These are phyloP conservation scores for Verticillium klebahnii DNA, from an alignment of 2,329 filamentous ascomycete genomes.

Conservation along the genomic window DNA sequence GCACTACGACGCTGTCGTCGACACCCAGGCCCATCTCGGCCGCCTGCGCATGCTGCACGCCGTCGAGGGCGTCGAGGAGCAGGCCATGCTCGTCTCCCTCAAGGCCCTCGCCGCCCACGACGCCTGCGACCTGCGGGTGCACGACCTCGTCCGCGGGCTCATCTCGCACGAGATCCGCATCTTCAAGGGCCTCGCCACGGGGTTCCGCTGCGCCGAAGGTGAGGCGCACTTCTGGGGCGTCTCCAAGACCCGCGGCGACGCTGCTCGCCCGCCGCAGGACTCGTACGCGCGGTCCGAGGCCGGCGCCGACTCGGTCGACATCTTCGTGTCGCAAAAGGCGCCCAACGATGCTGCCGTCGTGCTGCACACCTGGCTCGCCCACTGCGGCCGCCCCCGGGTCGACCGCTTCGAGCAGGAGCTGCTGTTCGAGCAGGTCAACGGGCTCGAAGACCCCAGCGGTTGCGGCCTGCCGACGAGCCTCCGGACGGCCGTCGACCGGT, in stretches of 20 bases:
- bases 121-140: slow-evolving; percentile 16
- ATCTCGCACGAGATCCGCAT: slow-evolving; percentile 17
- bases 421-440: slow-evolving; percentile 16
- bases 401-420: slow-evolving; percentile 27
- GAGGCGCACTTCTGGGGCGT: slow-evolving; percentile 29
- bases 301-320: slow-evolving; percentile 17
- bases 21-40: slow-evolving; percentile 24
- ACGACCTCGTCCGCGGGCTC: slow-evolving; percentile 21
- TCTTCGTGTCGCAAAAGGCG: slow-evolving; percentile 29
- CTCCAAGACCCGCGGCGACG: slow-evolving; percentile 12
- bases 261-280: no score
- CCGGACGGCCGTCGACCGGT: slow-evolving; percentile 17
- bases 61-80: slow-evolving; percentile 19
- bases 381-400: slow-evolving; percentile 25
- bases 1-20: slow-evolving; percentile 24
- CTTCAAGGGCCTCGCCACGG: slow-evolving; percentile 29
- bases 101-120: slow-evolving; percentile 13
- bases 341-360: slow-evolving; percentile 18
- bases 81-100: slow-evolving; percentile 19
- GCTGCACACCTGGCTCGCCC: slow-evolving; percentile 32
- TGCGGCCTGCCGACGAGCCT: slow-evolving; percentile 19
- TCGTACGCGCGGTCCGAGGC: slow-evolving; percentile 1
- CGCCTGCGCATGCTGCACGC: slow-evolving; percentile 25
- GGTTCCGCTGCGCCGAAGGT: slow-evolving; percentile 25
- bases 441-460: not conserved